A percentile compares a stretch with the other conserved stretches of the same genome.
Evolutionary conservation across 805 yeast genomes (phyloP).

Genomic region (Wickerhamiella cacticola): DNA sequence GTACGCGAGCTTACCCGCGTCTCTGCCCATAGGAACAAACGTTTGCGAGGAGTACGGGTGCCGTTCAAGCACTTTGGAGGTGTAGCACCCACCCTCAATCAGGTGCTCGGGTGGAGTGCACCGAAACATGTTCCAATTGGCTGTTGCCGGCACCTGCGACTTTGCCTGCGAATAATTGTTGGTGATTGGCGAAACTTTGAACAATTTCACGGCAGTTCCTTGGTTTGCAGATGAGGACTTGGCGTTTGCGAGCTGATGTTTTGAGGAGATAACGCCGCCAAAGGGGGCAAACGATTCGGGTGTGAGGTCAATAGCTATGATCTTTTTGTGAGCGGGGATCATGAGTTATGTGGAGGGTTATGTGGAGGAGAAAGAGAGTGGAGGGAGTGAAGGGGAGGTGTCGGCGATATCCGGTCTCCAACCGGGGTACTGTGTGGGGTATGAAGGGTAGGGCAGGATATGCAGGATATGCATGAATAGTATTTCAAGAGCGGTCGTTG

Average conservation of each 20-base stretch:
- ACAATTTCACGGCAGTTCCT: slow-evolving; percentile 81
- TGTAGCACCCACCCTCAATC: slow-evolving; percentile 33
- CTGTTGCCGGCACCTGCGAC: slow-evolving; percentile 38
- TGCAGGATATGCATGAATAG: too few species aligned
- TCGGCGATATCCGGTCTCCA: too few species aligned
- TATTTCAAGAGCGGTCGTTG: too few species aligned
- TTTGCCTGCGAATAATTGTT: slow-evolving; percentile 37
- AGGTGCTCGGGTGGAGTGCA: slow-evolving; percentile 66
- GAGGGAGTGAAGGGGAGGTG: too few species aligned
- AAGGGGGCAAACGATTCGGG: slow-evolving; percentile 53
- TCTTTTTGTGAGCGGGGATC: too few species aligned
- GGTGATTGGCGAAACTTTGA: slow-evolving; percentile 55
- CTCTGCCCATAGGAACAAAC: slow-evolving; percentile 77
- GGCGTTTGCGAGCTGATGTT: slow-evolving; percentile 47
- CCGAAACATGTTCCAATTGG: slow-evolving; percentile 75
- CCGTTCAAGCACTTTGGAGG: slow-evolving; percentile 65
- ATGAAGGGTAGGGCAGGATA: too few species aligned
- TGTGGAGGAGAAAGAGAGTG: too few species aligned
- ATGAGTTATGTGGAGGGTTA: too few species aligned
- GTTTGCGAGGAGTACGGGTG: slow-evolving; percentile 87
- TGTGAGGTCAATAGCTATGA: slow-evolving; percentile 46
- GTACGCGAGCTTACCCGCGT: slow-evolving; percentile 40
- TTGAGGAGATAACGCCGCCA: slow-evolving; percentile 71
- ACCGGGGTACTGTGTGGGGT: too few species aligned
- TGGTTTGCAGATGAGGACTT: slow-evolving; percentile 57